Percentiles rank a stretch among this genome's conserved stretches.
phyloP scores from a whole-genome alignment of 106 monocot species.

The Platanthera zijinensis region DNA sequence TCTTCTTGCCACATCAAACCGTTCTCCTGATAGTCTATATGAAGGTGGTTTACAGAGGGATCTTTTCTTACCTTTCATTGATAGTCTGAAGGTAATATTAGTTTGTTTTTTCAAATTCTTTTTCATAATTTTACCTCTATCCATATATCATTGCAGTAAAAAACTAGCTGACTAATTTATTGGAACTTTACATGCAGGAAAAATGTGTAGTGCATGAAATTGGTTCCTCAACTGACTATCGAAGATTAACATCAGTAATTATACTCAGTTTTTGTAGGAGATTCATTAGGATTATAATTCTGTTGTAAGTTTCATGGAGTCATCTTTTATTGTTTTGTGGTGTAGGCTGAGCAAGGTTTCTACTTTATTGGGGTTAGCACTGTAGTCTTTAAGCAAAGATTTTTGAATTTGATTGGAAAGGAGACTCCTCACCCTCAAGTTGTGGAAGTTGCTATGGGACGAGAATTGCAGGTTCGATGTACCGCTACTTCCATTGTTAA shows the following conservation, averaged over 20 bases:
- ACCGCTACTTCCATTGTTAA: background rate
- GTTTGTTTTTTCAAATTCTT: background rate
- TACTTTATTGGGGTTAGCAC: slow-evolving; percentile 62
- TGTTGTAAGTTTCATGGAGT: background rate
- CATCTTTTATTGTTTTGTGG: background rate
- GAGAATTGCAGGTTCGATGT: slow-evolving; percentile 56
- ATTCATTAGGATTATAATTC: background rate
- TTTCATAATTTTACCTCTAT: slow-evolving; percentile 6
- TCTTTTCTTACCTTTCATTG: slow-evolving; percentile 94
- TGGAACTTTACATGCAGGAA: slow-evolving; percentile 44
- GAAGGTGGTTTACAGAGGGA: slow-evolving; percentile 99
- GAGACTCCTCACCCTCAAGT: slow-evolving; percentile 46
- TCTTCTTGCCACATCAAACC: slow-evolving; percentile 95
- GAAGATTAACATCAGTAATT: slow-evolving; percentile 54
- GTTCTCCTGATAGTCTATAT: slow-evolving; percentile 92
- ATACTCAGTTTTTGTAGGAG: slow-evolving; percentile 1
- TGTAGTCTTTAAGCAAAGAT: slow-evolving; percentile 61
- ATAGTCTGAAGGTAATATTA: slow-evolving; percentile 65
- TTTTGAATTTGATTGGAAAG: slow-evolving; percentile 58
- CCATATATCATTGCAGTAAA: background rate
- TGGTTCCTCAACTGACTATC: slow-evolving; percentile 82
- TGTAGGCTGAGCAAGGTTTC: slow-evolving; percentile 84
- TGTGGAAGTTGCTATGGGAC: slow-evolving; percentile 95
- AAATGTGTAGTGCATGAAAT: slow-evolving; percentile 78
- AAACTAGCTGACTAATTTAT: background rate